Evolutionary conservation across 805 yeast species (phyloP).

Genomic region (Clavispora santaluciae): DNA sequence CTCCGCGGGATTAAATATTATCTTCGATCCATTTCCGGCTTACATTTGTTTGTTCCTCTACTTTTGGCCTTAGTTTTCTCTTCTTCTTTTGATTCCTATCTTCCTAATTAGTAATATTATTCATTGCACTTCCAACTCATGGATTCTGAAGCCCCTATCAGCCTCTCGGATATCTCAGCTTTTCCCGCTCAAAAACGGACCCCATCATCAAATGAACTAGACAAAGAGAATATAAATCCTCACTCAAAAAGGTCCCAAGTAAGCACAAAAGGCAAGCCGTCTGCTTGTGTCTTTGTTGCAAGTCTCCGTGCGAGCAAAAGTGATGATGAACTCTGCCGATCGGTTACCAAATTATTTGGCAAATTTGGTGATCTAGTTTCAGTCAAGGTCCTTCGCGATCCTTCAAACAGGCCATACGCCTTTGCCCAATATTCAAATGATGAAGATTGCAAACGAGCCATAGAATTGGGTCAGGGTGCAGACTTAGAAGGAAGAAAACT

Average conservation of each 20-base stretch:
- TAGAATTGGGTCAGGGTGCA: constrained; percentile 64
- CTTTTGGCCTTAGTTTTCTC: background rate
- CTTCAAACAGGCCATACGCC: constrained; percentile 80
- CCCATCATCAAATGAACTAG: background rate
- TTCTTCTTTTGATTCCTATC: background rate
- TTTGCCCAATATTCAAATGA: constrained; percentile 82
- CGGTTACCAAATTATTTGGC: constrained; percentile 65
- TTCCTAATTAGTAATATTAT: background rate
- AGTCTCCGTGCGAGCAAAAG: constrained; percentile 59
- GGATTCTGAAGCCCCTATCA: background rate
- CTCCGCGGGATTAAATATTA: background rate
- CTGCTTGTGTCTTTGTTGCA: constrained; percentile 87
- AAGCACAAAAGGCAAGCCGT: constrained; percentile 39
- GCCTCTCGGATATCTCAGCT: background rate
- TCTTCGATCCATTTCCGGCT: background rate
- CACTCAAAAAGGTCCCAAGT: background rate
- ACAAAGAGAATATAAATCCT: constrained; percentile 1
- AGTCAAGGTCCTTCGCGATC: constrained; percentile 81
- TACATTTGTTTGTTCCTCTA: background rate
- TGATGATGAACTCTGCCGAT: constrained; percentile 67
- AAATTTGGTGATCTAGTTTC: constrained; percentile 67
- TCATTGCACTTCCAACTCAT: background rate
- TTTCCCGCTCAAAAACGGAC: background rate
- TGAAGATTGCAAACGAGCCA: constrained; percentile 63
- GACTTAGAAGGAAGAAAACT: constrained; percentile 67